These are phyloP conservation scores for Salix dunnii DNA, from an alignment of 345 rosid genomes.

Conservation along the genomic window DNA sequence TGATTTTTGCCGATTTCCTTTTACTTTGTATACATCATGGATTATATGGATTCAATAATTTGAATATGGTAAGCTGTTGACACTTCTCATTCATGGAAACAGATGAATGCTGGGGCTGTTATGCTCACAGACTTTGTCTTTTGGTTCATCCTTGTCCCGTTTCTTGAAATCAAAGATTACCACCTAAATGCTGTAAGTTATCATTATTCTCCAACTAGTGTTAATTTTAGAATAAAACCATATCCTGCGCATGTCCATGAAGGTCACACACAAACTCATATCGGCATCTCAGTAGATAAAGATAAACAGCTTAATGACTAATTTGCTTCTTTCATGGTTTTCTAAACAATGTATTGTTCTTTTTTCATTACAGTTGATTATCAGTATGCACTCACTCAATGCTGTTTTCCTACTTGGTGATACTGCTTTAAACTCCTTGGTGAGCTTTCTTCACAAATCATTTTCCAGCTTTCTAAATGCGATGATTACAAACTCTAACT, in stretches of 20 bases:
- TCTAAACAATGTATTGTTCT: not conserved
- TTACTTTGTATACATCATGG: not conserved
- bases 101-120: conserved; percentile 99
- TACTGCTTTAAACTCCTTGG: conserved; percentile 77
- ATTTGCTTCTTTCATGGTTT: not conserved
- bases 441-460: conserved; percentile 20
- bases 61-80: conserved; percentile 1
- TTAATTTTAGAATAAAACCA: not conserved
- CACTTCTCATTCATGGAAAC: conserved; percentile 15
- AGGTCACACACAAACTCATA: not conserved
- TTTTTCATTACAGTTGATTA: conserved; percentile 49
- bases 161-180: conserved; percentile 72
- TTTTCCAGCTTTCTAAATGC: conserved; percentile 7
- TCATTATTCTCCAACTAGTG: not conserved
- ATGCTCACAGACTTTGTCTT: conserved; percentile 90
- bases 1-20: not conserved
- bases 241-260: not conserved
- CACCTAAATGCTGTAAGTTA: conserved; percentile 66
- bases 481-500: not conserved
- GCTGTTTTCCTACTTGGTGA: conserved; percentile 76
- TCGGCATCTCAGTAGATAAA: not conserved
- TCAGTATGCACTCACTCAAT: conserved; percentile 82
- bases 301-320: not conserved
- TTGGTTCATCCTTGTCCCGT: conserved; percentile 90
- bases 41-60: not conserved